Evolutionary conservation across 306 rosid species (phyloP).

Genomic region (Cucumis sativus): DNA sequence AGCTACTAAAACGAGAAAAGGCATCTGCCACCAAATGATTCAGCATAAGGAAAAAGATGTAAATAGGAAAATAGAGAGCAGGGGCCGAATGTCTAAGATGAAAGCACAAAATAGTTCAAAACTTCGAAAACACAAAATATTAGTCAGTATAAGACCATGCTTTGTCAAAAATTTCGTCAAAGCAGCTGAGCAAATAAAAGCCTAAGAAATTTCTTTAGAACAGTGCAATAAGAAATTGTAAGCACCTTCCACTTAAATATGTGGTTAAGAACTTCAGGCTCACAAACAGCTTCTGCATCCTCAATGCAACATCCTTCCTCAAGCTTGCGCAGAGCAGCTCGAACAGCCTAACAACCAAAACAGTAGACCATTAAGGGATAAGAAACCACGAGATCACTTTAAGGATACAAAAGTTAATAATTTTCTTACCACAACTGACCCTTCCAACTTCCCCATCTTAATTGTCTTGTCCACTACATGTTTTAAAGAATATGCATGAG

Average conservation of each 20-base stretch:
- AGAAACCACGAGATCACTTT: not conserved
- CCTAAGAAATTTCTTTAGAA: not conserved
- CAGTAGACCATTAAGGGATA: not conserved
- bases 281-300: slow-evolving; percentile 72
- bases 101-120: not conserved
- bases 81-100: not conserved
- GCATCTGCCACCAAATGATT: not conserved
- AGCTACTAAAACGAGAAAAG: not conserved
- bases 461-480: slow-evolving; percentile 53
- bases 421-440: slow-evolving; percentile 50
- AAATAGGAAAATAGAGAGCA: not conserved
- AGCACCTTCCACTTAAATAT: slow-evolving; percentile 81
- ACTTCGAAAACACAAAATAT: not conserved
- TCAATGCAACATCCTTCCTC: slow-evolving; percentile 47
- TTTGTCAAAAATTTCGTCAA: not conserved
- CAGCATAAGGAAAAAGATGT: not conserved
- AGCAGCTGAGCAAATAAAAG: slow-evolving; percentile 6
- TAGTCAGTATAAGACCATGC: not conserved
- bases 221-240: slow-evolving; percentile 5
- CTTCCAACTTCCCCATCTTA: slow-evolving; percentile 75
- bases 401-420: not conserved
- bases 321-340: slow-evolving; percentile 62
- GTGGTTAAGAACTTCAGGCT: slow-evolving; percentile 46
- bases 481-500: slow-evolving; percentile 34
- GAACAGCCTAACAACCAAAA: slow-evolving; percentile 44